A percentile compares a stretch with the other conserved stretches of the same genome.
These are phyloP conservation scores for Neurospora intermedia DNA, from an alignment of 495 filamentous ascomycete genomes.

Conservation along the genomic window DNA sequence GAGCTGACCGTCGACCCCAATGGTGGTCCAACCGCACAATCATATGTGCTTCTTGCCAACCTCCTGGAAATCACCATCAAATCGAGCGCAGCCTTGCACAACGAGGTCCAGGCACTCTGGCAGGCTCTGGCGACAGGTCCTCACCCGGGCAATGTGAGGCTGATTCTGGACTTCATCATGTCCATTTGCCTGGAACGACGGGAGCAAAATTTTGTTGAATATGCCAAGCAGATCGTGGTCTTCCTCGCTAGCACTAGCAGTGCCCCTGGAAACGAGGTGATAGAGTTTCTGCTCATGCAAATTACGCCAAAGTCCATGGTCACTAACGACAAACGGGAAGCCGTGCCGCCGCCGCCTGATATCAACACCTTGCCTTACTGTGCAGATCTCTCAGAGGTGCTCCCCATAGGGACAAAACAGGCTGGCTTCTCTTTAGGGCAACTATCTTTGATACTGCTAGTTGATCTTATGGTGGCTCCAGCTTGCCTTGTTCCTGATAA, in stretches of 20 bases:
- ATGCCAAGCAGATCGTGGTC: slow-evolving; percentile 93
- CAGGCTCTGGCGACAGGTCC: slow-evolving; percentile 91
- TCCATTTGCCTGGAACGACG: slow-evolving; percentile 80
- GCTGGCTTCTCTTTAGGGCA: slow-evolving; percentile 86
- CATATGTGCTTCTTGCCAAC: slow-evolving; percentile 93
- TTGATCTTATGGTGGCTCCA: slow-evolving; percentile 91
- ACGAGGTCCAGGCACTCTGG: slow-evolving; percentile 96
- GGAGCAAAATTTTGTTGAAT: slow-evolving; percentile 95
- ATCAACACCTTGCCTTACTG: slow-evolving; percentile 70
- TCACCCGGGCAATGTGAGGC: slow-evolving; percentile 86
- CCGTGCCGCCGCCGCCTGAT: slow-evolving; percentile 62
- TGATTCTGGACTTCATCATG: slow-evolving; percentile 94
- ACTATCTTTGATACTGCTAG: slow-evolving; percentile 82
- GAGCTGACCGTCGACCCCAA: slow-evolving; percentile 92
- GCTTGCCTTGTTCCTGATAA: slow-evolving; percentile 66
- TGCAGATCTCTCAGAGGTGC: slow-evolving; percentile 66
- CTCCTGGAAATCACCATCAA: slow-evolving; percentile 94
- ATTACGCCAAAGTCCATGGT: slow-evolving; percentile 89
- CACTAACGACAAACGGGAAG: slow-evolving; percentile 65
- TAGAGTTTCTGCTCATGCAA: slow-evolving; percentile 85
- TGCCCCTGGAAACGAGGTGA: slow-evolving; percentile 65
- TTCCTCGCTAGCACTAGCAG: slow-evolving; percentile 87
- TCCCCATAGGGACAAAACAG: slow-evolving; percentile 85
- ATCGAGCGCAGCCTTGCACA: slow-evolving; percentile 76
- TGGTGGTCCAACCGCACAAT: slow-evolving; percentile 76